Base-by-base conservation (phyloP, 495 filamentous ascomycete species). In the Chaetomidium leptoderma region DNA sequence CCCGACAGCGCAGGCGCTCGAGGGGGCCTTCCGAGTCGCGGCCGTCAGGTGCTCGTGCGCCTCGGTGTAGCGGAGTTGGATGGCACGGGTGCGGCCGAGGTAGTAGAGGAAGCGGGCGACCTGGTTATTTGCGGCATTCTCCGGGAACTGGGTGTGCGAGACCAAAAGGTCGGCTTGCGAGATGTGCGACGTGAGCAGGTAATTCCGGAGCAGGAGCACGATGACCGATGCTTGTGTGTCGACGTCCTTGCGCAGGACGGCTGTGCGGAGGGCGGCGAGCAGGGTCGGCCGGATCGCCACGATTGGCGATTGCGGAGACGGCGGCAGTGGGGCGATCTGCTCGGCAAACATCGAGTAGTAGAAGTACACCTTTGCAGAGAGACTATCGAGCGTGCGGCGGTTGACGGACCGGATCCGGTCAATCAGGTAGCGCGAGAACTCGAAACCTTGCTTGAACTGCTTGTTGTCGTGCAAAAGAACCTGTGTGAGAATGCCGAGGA, bases 41-140 rank as follows among this genome's bases (percentile, higher is more conserved):
- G 89, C 87, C 17, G 88, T 90, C 53, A 98, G 76, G 69, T 97
- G 89, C 60, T 91, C 88, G 64, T 97, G 93, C n/a, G 93, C 93
- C 65, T 96, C 91, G 14, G 92, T 95, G 72, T 98, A 98, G 60
- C 89, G 84, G 57, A 98, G 80, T 70, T 98, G 93, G 59, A 98
- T 95, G 46, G 93, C 91, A 55, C 95, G 90, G 71, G 96, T 95
- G 60, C 92, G 90, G 51, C 93, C 93, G 26, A 97, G 82, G 70
- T 97, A 97, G 77, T 92, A 98, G 47, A 97, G 77, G 75, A 95
- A 97, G 51, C 93, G 83, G 23, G 93, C 92, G 66, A 98, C 93
- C 74, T 97, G 93, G 67, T 96, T 98, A 73, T 96, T 97, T 49
- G 91, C 90, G 5, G 93, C 93, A 64, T 89, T 89, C 37, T 88